phyloP scores from a whole-genome alignment of 768 basidiomycete species.

The Dictyophora rubrovolvata region DNA sequence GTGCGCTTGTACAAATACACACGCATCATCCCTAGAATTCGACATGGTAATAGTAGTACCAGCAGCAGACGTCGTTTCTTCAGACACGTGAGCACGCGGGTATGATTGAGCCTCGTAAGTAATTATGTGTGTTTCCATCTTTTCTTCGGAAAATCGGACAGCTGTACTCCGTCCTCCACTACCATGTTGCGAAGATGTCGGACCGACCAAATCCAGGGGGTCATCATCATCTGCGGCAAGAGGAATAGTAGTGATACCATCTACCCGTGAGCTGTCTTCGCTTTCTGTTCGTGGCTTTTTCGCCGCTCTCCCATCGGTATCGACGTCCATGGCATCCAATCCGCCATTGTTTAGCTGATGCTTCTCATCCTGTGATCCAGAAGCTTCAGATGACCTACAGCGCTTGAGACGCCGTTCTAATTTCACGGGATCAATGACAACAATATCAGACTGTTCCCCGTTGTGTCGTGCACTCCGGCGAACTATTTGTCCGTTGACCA shows the following conservation, averaged over 20 bases:
- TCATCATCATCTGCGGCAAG: slow-evolving; percentile 38
- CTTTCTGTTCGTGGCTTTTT: slow-evolving; percentile 40
- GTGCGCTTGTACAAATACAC: neutral
- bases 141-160: slow-evolving; percentile 43
- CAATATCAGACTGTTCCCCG: slow-evolving; percentile 59
- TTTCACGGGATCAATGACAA: slow-evolving; percentile 64
- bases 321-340: slow-evolving; percentile 18
- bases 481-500: neutral
- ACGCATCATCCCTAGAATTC: neutral
- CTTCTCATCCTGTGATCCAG: slow-evolving; percentile 45
- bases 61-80: neutral
- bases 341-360: slow-evolving; percentile 9
- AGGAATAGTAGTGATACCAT: neutral
- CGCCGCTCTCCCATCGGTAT: slow-evolving; percentile 28
- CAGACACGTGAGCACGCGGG: neutral
- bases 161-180: slow-evolving; percentile 14
- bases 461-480: slow-evolving; percentile 66
- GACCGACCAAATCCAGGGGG: slow-evolving; percentile 32
- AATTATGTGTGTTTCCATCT: neutral
- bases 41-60: neutral
- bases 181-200: slow-evolving; percentile 19
- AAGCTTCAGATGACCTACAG: slow-evolving; percentile 48
- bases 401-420: slow-evolving; percentile 70
- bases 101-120: neutral
- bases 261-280: neutral